Base-by-base conservation (phyloP, 2,329 filamentous ascomycete genomes). In the Lachnellula occidentalis region DNA sequence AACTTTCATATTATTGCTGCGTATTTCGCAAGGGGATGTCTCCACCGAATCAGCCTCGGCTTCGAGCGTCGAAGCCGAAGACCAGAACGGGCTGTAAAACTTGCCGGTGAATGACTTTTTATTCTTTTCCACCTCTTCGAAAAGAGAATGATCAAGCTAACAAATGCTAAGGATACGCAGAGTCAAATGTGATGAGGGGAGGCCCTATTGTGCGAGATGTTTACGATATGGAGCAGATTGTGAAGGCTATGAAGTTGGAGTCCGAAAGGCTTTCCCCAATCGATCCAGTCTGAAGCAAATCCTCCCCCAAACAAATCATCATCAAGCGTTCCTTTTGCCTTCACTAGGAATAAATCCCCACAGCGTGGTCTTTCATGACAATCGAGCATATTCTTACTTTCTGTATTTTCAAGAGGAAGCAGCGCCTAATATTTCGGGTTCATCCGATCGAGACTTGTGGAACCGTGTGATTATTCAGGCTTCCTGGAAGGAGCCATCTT, bases 371-470 rank as follows among this genome's bases (percentile, higher is more conserved):
- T 62, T 65, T 21, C 50, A 53, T 4, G 51, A 60, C 27, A 45
- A 56, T 45, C 42, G 51, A 24, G 59, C 63, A 34, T 54, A 59
- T 49, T 51, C 47, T 9, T 65, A 65, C 37, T 65, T 63, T 34
- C 45, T 56, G 5, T 47, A 58, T 34, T 65, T 63, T 43, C 54
- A 53, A 42, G 52, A 58, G 27, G 57, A 62, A 45, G 51, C 58
- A 4, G 43, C 55, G 3, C 49, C 45, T 19, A 57, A 62, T 19
- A 46, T 64, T 4, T 54, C 62, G 1, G 58, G 61, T 12, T 17
- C 34, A 50, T 53, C 47, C 41, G 49, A 57, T n/a, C 51, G 47
- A n/a, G 46, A 43, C 14, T 34, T 64, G 3, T 65, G 56, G 52
- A 58, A 57, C 36, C 24, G 46, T 24, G 50, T 64, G 4, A 42